Evolutionary conservation across 768 basidiomycete genomes (phyloP), one percentile per base, ranked within the genome.

Genomic region (Stropharia rugosoannulata): DNA sequence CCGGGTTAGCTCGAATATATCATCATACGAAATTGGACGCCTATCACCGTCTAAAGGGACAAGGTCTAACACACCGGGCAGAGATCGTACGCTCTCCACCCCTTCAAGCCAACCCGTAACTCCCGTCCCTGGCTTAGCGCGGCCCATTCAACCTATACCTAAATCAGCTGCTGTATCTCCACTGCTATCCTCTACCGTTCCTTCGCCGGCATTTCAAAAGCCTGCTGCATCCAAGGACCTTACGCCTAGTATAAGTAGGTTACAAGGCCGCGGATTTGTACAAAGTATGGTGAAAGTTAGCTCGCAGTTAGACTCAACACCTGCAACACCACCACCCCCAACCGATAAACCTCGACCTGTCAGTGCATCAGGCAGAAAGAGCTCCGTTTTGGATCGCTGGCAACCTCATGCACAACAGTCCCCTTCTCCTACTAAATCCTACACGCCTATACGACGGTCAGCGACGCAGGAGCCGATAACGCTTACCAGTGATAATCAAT

Each of bases 241-340:
- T 3, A 90, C 90, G 1, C 92, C 92, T 0, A 92, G 89, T 66
- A 82, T 93, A 32, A 93, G 89, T 58, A 75, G 90, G 57, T 71
- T 94, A 15, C 86, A 93, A 63, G 92, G 92, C 16, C 84, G 92
- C 39, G 92, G 92, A 4, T 93, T 94, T 65, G 92, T 94, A 2
- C 87, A 90, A 68, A 90, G 80, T 59, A 84, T 91, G 74, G 87
- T 94, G 35, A 85, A 87, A 69, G 86, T 79, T 45, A 90, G 83
- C 62, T 74, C 80, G 15, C 75, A 80, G 59, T 68, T 86, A 4
- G 79, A 82, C 56, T 70, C 77, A 45, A 67, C 79, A 0, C 41
- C 70, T 12, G 63, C 70, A 56, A 70, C 70, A 47, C 67, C 71
- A 47, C 66, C 71, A 22, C 15, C 48, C 16, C 62, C 67, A 19